Evolutionary conservation across 768 basidiomycete genomes (phyloP).

Genomic region (Coprinopsis strossmayeri): DNA sequence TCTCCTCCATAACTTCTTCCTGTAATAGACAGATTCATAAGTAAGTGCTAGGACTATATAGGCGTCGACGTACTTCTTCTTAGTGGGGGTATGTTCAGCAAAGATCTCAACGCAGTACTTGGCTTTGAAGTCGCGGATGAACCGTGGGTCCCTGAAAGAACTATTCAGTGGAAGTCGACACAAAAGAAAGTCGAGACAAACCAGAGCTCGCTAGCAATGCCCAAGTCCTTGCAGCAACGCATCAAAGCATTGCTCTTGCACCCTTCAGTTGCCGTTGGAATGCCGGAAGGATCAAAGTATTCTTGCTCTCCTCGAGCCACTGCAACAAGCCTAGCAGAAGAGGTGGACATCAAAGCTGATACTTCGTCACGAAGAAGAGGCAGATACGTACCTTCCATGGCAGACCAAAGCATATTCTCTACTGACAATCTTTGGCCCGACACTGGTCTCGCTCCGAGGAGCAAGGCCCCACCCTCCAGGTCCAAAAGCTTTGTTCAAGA

Average conservation of each 20-base stretch:
- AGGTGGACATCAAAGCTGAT: not conserved
- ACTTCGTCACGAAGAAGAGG: not conserved
- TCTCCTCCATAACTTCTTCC: conserved; percentile 88
- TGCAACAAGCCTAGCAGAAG: conserved; percentile 61
- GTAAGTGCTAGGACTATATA: not conserved
- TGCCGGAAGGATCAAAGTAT: conserved; percentile 86
- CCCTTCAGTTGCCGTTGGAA: conserved; percentile 90
- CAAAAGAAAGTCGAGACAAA: conserved; percentile 24
- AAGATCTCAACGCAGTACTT: conserved; percentile 82
- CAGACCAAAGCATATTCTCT: conserved; percentile 94
- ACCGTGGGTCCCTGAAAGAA: conserved; percentile 79
- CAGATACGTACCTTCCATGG: conserved; percentile 65
- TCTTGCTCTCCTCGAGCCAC: conserved; percentile 95
- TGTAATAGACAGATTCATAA: conserved; percentile 24
- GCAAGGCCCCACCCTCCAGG: conserved; percentile 97
- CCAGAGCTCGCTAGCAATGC: conserved; percentile 96
- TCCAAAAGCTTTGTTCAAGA: conserved; percentile 89
- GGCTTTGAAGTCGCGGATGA: conserved; percentile 88
- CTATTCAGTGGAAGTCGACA: not conserved
- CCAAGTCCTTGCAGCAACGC: conserved; percentile 96
- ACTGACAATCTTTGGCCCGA: conserved; percentile 81
- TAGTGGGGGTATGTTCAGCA: conserved; percentile 75
- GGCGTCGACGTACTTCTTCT: conserved; percentile 74
- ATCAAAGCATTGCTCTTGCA: conserved; percentile 97
- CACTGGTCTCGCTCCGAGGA: conserved; percentile 87